These are phyloP conservation scores for Neofusicoccum cordaticola DNA, from an alignment of 2,329 filamentous ascomycete species.

Conservation along the genomic window DNA sequence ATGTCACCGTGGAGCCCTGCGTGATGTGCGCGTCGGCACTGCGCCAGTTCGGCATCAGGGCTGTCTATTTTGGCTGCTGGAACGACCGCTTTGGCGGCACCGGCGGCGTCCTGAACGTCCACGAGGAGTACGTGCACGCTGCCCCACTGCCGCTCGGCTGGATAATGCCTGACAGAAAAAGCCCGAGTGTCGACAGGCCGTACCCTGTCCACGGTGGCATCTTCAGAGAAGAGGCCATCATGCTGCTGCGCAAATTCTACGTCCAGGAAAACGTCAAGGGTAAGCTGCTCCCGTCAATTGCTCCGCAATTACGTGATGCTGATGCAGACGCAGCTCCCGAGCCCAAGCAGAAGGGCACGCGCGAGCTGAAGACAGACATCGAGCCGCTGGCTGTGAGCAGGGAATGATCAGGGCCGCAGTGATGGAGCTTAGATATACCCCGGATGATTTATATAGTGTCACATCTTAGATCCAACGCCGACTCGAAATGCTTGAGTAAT, in stretches of 20 bases:
- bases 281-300: conserved; percentile 30
- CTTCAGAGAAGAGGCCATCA: conserved; percentile 88
- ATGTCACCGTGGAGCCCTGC: conserved; percentile 97
- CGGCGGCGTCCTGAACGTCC: conserved; percentile 86
- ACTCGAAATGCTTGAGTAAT: background rate
- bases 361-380: conserved; percentile 61
- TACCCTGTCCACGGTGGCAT: conserved; percentile 85
- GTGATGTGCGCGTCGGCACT: conserved; percentile 97
- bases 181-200: conserved; percentile 68
- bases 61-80: conserved; percentile 90
- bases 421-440: conserved; percentile 13
- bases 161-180: conserved; percentile 30
- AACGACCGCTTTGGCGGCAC: conserved; percentile 98
- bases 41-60: conserved; percentile 80
- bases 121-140: conserved; percentile 56
- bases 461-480: conserved; percentile 4
- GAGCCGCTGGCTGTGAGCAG: conserved; percentile 31
- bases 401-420: background rate
- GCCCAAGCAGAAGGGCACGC: conserved; percentile 62
- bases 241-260: conserved; percentile 88
- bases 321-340: conserved; percentile 52
- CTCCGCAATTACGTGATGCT: background rate
- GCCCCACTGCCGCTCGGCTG: background rate
- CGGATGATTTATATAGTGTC: background rate
- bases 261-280: conserved; percentile 96